Evolutionary conservation across 78 protist species (phyloP).

Genomic region (Speleostelium caveatum): DNA sequence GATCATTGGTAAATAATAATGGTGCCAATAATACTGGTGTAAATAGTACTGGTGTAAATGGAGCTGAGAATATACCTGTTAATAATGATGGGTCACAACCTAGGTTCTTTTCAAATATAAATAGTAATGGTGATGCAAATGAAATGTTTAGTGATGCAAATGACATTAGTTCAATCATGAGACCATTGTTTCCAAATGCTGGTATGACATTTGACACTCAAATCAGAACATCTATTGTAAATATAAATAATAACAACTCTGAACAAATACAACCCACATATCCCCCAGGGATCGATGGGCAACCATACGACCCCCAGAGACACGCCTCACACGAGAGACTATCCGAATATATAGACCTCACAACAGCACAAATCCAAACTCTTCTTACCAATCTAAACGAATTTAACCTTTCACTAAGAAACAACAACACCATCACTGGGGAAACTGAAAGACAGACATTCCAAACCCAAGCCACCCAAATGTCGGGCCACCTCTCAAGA

Average conservation of each 20-base stretch:
- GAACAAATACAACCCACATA: constrained; percentile 1
- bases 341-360: constrained; percentile 13
- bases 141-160: background rate
- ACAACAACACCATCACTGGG: constrained; percentile 22
- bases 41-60: background rate
- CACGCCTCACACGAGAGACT: constrained; percentile 27
- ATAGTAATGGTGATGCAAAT: no score
- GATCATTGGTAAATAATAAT: no score
- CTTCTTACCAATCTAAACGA: background rate
- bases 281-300: background rate
- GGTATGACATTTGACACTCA: background rate
- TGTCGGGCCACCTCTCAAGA: background rate
- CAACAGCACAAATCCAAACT: background rate
- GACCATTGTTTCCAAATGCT: no score
- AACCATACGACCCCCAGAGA: background rate
- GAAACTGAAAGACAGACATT: constrained; percentile 19
- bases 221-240: constrained; percentile 1
- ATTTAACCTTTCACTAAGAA: background rate
- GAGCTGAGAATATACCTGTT: background rate
- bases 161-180: no score
- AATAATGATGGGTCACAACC: no score
- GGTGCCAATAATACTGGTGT: background rate
- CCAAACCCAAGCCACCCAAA: constrained; percentile 1
- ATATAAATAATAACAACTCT: constrained; percentile 1
- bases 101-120: no score